Evolutionary conservation across 306 rosid species (phyloP), one percentile per base, ranked within the genome.

Genomic region (Urtica urens): DNA sequence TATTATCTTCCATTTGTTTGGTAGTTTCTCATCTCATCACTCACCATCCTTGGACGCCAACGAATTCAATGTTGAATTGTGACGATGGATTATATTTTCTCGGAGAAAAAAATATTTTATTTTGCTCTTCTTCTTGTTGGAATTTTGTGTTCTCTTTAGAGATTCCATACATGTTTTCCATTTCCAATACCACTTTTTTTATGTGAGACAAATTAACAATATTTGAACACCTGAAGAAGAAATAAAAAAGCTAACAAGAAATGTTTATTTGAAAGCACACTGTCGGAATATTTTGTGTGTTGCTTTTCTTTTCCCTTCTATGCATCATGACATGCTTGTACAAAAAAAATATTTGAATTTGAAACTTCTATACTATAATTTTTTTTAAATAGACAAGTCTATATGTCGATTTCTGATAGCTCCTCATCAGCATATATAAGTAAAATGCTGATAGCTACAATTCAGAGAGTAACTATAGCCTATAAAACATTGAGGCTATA

Each of bases 111-210:
- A 7, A 31, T 31, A 8, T 1, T 31, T 31, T 31, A 0, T 13
- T 31, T 2, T 31, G n/a, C n/a, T 28, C 46, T 6, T n/a, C 35
- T 54, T 58, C 19, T 37, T 26, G 4, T 38, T 23, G 21, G 10
- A 41, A 8, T 10, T 43, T 51, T 10, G 16, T 7, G n/a, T n/a
- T 51, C 18, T 12, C 18, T 20, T 11, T 10, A 11, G 0, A 4
- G 20, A 20, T 58, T n/a, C 46, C 39, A 49, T 33, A 28, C 16
- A 41, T 26, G 48, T 24, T 43, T 39, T 33, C 60, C 30, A 48
- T 26, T 27, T 26, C 31, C 4, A 24, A 8, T 19, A 46, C 44
- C n/a, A 38, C 7, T 17, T 38, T 38, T 17, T 23, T 6, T 4
- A 27, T 18, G 17, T 15, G 28, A 46, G 52, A 46, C 52, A 46